A percentile compares a stretch with the other conserved stretches of the same genome.
Conservation (phyloP, 495 filamentous ascomycete species). For the Tetracladium marchalianum region DNA sequence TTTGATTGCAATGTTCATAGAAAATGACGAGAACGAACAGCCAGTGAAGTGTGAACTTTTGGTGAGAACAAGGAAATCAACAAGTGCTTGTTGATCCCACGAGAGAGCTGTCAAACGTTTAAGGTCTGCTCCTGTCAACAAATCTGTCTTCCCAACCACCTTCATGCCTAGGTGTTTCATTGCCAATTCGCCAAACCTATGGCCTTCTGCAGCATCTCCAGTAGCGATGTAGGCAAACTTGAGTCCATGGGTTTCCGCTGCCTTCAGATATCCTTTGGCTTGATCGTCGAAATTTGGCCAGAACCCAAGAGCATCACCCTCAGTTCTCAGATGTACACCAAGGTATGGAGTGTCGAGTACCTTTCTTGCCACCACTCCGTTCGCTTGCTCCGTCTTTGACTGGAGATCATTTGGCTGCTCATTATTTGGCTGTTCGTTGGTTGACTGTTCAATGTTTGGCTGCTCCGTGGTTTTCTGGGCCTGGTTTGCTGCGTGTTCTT, state of each 20-base stretch:
- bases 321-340: slow-evolving; percentile 18
- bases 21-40: slow-evolving; percentile 16
- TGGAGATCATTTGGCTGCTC: neutral
- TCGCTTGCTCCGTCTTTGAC: neutral
- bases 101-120: slow-evolving; percentile 1
- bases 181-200: slow-evolving; percentile 7
- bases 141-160: slow-evolving; percentile 14
- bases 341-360: slow-evolving; percentile 11
- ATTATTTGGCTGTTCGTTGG: slow-evolving; percentile 2
- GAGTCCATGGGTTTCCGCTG: neutral
- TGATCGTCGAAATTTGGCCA: slow-evolving; percentile 16
- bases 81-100: slow-evolving; percentile 17
- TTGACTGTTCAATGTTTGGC: slow-evolving; percentile 1
- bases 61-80: slow-evolving; percentile 16
- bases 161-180: slow-evolving; percentile 5
- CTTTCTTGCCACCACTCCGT: neutral
- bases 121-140: slow-evolving; percentile 9
- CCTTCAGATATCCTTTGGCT: slow-evolving; percentile 8
- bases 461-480: neutral
- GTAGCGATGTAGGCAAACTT: slow-evolving; percentile 15
- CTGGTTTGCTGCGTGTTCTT: neutral
- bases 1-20: slow-evolving; percentile 18
- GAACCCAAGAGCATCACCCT: slow-evolving; percentile 13
- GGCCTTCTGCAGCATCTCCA: slow-evolving; percentile 8
- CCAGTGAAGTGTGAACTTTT: slow-evolving; percentile 18